Conservation (phyloP, 108 stramenopile species). For the Phaeodactylum tricornutum region DNA sequence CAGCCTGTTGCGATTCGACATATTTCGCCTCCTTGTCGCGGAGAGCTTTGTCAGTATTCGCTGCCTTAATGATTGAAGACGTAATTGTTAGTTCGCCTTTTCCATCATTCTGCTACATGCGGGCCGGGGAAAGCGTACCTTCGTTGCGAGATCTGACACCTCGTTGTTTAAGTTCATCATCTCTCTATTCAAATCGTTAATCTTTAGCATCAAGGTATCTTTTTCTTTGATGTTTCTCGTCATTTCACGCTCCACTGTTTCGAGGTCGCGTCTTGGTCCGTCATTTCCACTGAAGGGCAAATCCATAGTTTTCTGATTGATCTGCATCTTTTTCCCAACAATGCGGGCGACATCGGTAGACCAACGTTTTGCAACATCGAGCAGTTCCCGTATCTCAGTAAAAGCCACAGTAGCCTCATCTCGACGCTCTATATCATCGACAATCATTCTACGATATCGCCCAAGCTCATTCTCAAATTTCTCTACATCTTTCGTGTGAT, state of each 20-base stretch:
- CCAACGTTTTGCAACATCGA: slow-evolving; percentile 38
- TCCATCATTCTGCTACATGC: no score
- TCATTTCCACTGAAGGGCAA: slow-evolving; percentile 23
- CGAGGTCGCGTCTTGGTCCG: no score
- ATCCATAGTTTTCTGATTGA: slow-evolving; percentile 42
- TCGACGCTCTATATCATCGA: slow-evolving; percentile 17
- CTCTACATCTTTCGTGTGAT: slow-evolving; percentile 28
- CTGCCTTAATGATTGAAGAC: slow-evolving; percentile 6
- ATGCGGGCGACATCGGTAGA: slow-evolving; percentile 24
- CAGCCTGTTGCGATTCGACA: slow-evolving; percentile 40
- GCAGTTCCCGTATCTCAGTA: slow-evolving; percentile 35
- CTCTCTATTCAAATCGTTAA: slow-evolving; percentile 62
- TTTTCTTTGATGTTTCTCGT: slow-evolving; percentile 29
- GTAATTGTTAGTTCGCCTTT: no score
- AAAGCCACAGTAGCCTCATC: slow-evolving; percentile 14
- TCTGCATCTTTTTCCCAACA: slow-evolving; percentile 26
- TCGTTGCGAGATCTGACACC: background rate
- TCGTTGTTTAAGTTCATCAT: slow-evolving; percentile 37
- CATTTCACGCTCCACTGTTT: slow-evolving; percentile 50
- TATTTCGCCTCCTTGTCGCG: slow-evolving; percentile 55
- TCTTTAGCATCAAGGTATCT: slow-evolving; percentile 40
- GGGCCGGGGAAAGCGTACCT: no score
- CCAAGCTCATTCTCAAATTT: slow-evolving; percentile 19
- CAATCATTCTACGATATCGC: slow-evolving; percentile 17
- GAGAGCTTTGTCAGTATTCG: slow-evolving; percentile 36